These are phyloP conservation scores for Chalciporus piperatus DNA, from an alignment of 768 basidiomycete species.

Conservation along the genomic window DNA sequence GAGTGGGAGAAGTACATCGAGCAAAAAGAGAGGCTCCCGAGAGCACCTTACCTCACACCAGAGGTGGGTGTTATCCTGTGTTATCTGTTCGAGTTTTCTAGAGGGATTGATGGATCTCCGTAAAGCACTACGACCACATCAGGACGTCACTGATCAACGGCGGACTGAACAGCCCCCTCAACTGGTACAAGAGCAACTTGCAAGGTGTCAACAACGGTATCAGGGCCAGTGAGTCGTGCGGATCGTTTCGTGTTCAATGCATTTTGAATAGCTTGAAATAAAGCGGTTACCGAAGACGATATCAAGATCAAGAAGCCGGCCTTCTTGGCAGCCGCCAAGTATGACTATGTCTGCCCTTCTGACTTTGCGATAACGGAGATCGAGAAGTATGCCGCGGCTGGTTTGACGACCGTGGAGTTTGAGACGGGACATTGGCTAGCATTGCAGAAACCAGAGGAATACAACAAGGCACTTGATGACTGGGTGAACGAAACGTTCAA, in stretches of 20 bases:
- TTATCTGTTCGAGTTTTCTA: background rate
- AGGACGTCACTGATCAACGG: conserved; percentile 26
- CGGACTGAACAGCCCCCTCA: conserved; percentile 34
- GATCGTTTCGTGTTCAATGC: background rate
- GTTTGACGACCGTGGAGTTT: conserved; percentile 31
- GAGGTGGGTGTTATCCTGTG: conserved; percentile 23
- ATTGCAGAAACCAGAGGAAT: conserved; percentile 31
- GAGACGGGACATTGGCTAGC: conserved; percentile 40
- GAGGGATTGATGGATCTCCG: background rate
- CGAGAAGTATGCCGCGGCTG: conserved; percentile 26
- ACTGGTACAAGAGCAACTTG: conserved; percentile 37
- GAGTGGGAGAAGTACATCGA: conserved; percentile 30
- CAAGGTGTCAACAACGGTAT: conserved; percentile 28
- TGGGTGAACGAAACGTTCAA: conserved; percentile 26
- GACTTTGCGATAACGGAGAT: conserved; percentile 23
- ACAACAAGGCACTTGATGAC: conserved; percentile 35
- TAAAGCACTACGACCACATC: conserved; percentile 30
- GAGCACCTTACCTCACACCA: conserved; percentile 31
- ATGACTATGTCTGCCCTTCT: conserved; percentile 34
- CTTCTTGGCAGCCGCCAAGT: conserved; percentile 36
- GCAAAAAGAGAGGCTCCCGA: conserved; percentile 19
- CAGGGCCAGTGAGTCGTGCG: conserved; percentile 24
- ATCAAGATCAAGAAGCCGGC: conserved; percentile 33
- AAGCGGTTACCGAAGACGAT: conserved; percentile 24
- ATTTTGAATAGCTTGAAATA: background rate